These are phyloP conservation scores for Phanerodontia chrysosporium DNA, from an alignment of 768 basidiomycete species.

Conservation along the genomic window DNA sequence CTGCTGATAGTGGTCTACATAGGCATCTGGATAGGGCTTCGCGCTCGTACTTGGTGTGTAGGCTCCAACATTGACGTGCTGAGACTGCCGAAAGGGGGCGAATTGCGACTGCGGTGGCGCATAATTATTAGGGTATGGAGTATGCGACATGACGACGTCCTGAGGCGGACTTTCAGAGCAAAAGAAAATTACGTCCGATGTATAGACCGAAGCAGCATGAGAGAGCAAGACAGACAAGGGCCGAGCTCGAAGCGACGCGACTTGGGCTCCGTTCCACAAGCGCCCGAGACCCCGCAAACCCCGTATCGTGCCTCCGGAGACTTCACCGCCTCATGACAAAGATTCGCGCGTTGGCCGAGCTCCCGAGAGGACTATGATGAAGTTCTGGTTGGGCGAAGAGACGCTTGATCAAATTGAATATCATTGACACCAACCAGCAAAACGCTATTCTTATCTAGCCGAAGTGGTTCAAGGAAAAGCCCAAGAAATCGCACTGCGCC, in stretches of 20 bases:
- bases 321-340: not conserved
- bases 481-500: conserved; percentile 35
- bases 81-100: conserved; percentile 1
- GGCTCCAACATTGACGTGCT: conserved; percentile 1
- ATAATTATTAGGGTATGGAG: conserved; percentile 7
- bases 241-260: not conserved
- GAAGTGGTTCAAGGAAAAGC: conserved; percentile 7
- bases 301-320: not conserved
- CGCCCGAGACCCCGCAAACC: not conserved
- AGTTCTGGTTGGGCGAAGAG: too few species aligned
- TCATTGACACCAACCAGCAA: too few species aligned
- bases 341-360: not conserved
- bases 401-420: too few species aligned
- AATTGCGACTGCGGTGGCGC: not conserved
- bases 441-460: too few species aligned
- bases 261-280: not conserved
- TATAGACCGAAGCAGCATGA: conserved; percentile 4
- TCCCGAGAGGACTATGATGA: not conserved
- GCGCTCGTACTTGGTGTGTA: not conserved
- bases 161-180: not conserved
- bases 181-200: not conserved
- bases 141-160: not conserved
- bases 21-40: not conserved
- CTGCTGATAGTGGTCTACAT: not conserved
- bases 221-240: not conserved